Conservation (phyloP, 1,284 basidiomycete genomes). For the Erythrobasidium hasegawianum region DNA sequence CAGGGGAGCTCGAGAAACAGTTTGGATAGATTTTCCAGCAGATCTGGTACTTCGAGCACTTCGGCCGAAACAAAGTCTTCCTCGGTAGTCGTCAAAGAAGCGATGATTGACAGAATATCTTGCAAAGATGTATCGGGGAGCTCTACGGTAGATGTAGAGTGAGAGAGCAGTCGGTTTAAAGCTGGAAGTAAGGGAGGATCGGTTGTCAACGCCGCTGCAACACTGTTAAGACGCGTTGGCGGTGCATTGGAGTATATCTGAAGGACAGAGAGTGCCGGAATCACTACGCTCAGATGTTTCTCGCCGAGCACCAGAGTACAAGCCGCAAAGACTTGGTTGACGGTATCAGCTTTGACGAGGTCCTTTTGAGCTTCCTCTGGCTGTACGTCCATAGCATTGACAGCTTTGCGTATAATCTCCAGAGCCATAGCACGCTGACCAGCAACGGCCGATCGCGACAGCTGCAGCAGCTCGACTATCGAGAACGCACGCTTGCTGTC, state of each 20-base stretch:
- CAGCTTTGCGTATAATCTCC: constrained; percentile 19
- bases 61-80: constrained; percentile 31
- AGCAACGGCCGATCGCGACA: constrained; percentile 22
- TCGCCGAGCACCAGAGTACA: constrained; percentile 23
- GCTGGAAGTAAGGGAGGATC: constrained; percentile 12
- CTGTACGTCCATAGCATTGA: background rate
- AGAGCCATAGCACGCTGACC: constrained; percentile 20
- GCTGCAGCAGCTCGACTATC: constrained; percentile 4
- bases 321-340: constrained; percentile 17
- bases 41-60: constrained; percentile 14
- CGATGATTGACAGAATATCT: constrained; percentile 2
- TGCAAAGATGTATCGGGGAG: constrained; percentile 4
- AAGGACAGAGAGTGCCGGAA: constrained; percentile 5
- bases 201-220: constrained; percentile 17
- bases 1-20: constrained; percentile 24
- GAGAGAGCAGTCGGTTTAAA: constrained; percentile 20
- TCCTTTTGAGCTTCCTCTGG: background rate
- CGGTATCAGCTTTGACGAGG: constrained; percentile 13
- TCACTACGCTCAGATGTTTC: constrained; percentile 17
- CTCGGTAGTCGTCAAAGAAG: constrained; percentile 6
- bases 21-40: constrained; percentile 17
- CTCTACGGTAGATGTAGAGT: background rate
- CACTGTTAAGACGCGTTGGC: constrained; percentile 13
- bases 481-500: constrained; percentile 11
- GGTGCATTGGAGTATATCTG: constrained; percentile 3